Conservation (phyloP, 768 basidiomycete genomes). For the Hysterangium stoloniferum region DNA sequence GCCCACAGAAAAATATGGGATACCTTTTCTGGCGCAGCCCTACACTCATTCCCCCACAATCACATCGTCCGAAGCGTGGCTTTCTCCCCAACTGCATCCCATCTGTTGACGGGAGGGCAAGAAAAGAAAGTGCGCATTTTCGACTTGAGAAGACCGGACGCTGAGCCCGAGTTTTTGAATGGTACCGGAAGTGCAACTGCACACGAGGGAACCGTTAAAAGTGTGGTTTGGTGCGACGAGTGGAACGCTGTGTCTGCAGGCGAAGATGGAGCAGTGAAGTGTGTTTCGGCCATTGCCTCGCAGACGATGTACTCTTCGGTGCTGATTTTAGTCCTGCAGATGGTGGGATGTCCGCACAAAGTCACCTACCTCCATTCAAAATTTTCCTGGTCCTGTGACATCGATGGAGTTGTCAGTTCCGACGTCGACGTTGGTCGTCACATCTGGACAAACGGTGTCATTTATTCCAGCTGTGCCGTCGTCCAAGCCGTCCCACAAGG, state of each 20-base stretch:
- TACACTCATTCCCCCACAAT: slow-evolving; percentile 96
- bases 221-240: slow-evolving; percentile 89
- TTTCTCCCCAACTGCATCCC: slow-evolving; percentile 59
- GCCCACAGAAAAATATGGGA: slow-evolving; percentile 86
- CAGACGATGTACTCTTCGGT: slow-evolving; percentile 5
- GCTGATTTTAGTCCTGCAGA: slow-evolving; percentile 33
- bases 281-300: slow-evolving; percentile 17
- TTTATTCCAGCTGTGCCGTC: slow-evolving; percentile 76
- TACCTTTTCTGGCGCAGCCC: slow-evolving; percentile 75
- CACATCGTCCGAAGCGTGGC: slow-evolving; percentile 98
- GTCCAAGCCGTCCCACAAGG: slow-evolving; percentile 58
- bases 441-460: slow-evolving; percentile 85
- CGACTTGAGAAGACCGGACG: slow-evolving; percentile 79
- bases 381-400: slow-evolving; percentile 74
- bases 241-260: slow-evolving; percentile 83
- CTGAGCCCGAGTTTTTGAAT: slow-evolving; percentile 74
- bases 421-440: slow-evolving; percentile 80
- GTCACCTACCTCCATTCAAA: slow-evolving; percentile 58
- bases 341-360: slow-evolving; percentile 96
- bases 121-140: slow-evolving; percentile 98
- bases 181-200: slow-evolving; percentile 50
- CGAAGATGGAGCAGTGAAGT: slow-evolving; percentile 91
- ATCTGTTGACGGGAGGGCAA: slow-evolving; percentile 86
- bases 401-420: slow-evolving; percentile 88
- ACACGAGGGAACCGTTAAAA: slow-evolving; percentile 87